These are phyloP conservation scores for Botrytis galanthina DNA, from an alignment of 2,329 filamentous ascomycete species.

Conservation along the genomic window DNA sequence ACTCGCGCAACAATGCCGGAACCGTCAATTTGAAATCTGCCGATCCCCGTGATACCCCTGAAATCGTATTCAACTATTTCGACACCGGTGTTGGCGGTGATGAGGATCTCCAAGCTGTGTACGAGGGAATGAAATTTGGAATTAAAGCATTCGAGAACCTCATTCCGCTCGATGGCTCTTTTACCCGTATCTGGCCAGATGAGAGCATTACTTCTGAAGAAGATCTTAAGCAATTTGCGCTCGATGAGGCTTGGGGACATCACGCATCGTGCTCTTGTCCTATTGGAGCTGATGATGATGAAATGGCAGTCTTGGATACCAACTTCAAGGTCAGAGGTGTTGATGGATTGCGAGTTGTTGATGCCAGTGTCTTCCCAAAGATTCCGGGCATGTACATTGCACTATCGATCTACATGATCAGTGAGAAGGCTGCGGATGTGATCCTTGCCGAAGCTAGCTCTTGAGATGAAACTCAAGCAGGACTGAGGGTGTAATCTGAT, in stretches of 20 bases:
- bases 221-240: slow-evolving; percentile 48
- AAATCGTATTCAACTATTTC: slow-evolving; percentile 63
- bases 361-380: slow-evolving; percentile 56
- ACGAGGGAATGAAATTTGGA: slow-evolving; percentile 23
- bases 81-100: slow-evolving; percentile 23
- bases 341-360: slow-evolving; percentile 52
- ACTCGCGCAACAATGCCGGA: slow-evolving; percentile 60
- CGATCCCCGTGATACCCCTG: slow-evolving; percentile 62
- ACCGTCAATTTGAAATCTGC: slow-evolving; percentile 58
- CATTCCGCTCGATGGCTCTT: slow-evolving; percentile 42
- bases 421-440: slow-evolving; percentile 53
- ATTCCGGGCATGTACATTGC: slow-evolving; percentile 52
- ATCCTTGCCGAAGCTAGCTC: slow-evolving; percentile 16
- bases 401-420: slow-evolving; percentile 53
- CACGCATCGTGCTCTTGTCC: slow-evolving; percentile 54
- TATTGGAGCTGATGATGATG: slow-evolving; percentile 49
- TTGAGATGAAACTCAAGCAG: neutral
- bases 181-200: slow-evolving; percentile 45
- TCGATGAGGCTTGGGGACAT: slow-evolving; percentile 54
- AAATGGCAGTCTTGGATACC: slow-evolving; percentile 46
- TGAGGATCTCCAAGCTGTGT: slow-evolving; percentile 24
- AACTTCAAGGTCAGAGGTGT: slow-evolving; percentile 39
- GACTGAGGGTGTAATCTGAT: neutral
- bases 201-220: slow-evolving; percentile 36
- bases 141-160: slow-evolving; percentile 42